phyloP scores from a whole-genome alignment of 768 basidiomycete genomes.

The Trametes cubensis region DNA sequence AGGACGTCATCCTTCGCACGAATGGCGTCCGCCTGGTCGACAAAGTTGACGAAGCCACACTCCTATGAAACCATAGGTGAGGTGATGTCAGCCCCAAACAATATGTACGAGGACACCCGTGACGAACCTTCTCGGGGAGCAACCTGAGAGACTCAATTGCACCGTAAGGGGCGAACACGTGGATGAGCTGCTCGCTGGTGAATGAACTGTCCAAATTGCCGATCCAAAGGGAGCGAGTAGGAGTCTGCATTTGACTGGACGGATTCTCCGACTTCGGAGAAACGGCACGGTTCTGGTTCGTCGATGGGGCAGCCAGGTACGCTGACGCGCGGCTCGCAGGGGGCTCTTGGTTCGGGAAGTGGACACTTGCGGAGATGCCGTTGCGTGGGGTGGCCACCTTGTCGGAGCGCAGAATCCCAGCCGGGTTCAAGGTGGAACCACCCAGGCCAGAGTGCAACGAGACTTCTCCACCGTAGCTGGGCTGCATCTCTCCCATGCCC shows the following conservation, averaged over 20 bases:
- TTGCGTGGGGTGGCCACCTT: slow-evolving; percentile 52
- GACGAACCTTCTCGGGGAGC: slow-evolving; percentile 90
- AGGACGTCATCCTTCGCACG: slow-evolving; percentile 97
- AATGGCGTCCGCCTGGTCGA: slow-evolving; percentile 93
- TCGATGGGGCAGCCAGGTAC: slow-evolving; percentile 66
- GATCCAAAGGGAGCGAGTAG: slow-evolving; percentile 97
- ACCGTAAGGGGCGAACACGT: slow-evolving; percentile 95
- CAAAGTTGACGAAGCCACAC: slow-evolving; percentile 99
- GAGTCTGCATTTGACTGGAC: slow-evolving; percentile 81
- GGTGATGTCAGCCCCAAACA: slow-evolving; percentile 14
- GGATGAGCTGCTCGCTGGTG: slow-evolving; percentile 91
- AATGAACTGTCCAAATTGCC: slow-evolving; percentile 96
- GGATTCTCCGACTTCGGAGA: slow-evolving; percentile 80
- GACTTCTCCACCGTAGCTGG: slow-evolving; percentile 61
- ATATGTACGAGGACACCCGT: neutral
- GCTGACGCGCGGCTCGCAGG: slow-evolving; percentile 55
- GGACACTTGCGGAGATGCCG: slow-evolving; percentile 53
- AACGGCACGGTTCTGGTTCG: slow-evolving; percentile 70
- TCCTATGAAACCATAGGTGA: slow-evolving; percentile 54
- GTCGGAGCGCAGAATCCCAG: slow-evolving; percentile 62
- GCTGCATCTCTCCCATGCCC: slow-evolving; percentile 54
- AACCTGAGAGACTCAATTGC: slow-evolving; percentile 94
- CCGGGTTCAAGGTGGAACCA: slow-evolving; percentile 31
- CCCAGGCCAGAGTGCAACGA: slow-evolving; percentile 39
- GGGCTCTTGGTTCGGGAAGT: slow-evolving; percentile 68